phyloP scores from a whole-genome alignment of 2,329 filamentous ascomycete genomes.

The Endoconidiophora polonica region DNA sequence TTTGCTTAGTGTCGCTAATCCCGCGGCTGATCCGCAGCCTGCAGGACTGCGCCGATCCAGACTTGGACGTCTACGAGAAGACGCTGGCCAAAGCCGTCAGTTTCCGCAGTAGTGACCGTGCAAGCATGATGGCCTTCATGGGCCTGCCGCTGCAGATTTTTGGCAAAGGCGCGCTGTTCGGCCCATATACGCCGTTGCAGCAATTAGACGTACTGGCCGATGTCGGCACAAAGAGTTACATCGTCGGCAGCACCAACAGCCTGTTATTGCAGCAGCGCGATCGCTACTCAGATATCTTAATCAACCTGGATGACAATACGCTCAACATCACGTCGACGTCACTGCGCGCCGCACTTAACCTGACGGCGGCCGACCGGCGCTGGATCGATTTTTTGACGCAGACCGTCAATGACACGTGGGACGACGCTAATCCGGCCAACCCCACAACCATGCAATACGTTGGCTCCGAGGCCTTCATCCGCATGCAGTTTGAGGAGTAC shows the following conservation, averaged over 20 bases:
- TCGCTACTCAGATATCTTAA: constrained; percentile 86
- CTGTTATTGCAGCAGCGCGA: constrained; percentile 86
- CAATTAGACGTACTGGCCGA: constrained; percentile 89
- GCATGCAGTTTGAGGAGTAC: constrained; percentile 94
- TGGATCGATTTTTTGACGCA: constrained; percentile 96
- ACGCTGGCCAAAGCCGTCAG: constrained; percentile 62
- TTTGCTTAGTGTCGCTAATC: constrained; percentile 87
- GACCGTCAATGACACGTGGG: constrained; percentile 91
- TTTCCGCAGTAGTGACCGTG: constrained; percentile 78
- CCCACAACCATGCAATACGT: constrained; percentile 93
- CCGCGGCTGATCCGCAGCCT: constrained; percentile 79
- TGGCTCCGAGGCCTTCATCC: constrained; percentile 93
- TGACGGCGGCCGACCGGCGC: constrained; percentile 74
- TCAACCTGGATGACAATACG: constrained; percentile 82
- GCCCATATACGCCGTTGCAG: constrained; percentile 90
- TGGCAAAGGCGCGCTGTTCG: constrained; percentile 87
- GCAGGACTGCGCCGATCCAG: constrained; percentile 92
- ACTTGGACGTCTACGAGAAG: constrained; percentile 68
- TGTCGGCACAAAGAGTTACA: constrained; percentile 87
- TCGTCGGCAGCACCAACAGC: constrained; percentile 93
- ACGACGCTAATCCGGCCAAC: constrained; percentile 69
- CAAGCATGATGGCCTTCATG: constrained; percentile 83
- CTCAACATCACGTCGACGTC: constrained; percentile 72
- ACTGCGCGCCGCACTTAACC: constrained; percentile 54
- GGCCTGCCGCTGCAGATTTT: constrained; percentile 89